Evolutionary conservation across 2,329 filamentous ascomycete species (phyloP), one percentile per base, ranked within the genome.

Genomic region (Magnaporthiopsis incrustans): DNA sequence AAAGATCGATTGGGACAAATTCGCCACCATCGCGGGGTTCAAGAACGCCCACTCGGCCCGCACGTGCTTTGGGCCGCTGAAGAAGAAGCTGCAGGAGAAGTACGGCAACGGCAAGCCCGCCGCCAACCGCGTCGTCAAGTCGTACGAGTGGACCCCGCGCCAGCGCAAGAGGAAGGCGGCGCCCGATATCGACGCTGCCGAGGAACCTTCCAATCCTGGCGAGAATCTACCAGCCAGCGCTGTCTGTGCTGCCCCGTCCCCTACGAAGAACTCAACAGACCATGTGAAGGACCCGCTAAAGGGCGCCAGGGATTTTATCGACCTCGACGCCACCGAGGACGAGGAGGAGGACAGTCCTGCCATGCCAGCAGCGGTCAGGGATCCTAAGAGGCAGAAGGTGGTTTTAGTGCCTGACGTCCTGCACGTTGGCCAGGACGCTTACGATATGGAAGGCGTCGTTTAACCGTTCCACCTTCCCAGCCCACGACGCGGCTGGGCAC

Each of bases 1-100:
- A 12, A n/a, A 69, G 67, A 30, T 69, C 22, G 65, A 68, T 60
- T 68, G 64, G 61, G 53, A 60, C 7, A 68, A 65, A 32, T 69
- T 68, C 32, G 61, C 67, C 3, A 38, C 50, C 12, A 50, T 68
- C 14, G 64, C 66, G 14, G 68, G 67, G 22, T 68, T 68, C 32
- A 53, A 61, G 4, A 66, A 64, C 50, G 33, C 59, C 26, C 62
- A 66, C 15, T 68, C 66, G 4, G 68, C 67, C 4, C 66, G 66
- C 69, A 82, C 83, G 64, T 87, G 87, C 74, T 88, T 86, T 72
- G 84, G 83, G 30, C 84, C 84, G 0, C 83, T 85, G 18, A 77
- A 82, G 65, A 74, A 81, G 73, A 79, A 80, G 59, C 73, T 86
- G 0, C 76, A 83, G 18, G 64, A 63, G 12, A 78, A 86, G 6